Evolutionary conservation across 148 eudicot genomes (phyloP).

Genomic region (Vaccinium darrowii): DNA sequence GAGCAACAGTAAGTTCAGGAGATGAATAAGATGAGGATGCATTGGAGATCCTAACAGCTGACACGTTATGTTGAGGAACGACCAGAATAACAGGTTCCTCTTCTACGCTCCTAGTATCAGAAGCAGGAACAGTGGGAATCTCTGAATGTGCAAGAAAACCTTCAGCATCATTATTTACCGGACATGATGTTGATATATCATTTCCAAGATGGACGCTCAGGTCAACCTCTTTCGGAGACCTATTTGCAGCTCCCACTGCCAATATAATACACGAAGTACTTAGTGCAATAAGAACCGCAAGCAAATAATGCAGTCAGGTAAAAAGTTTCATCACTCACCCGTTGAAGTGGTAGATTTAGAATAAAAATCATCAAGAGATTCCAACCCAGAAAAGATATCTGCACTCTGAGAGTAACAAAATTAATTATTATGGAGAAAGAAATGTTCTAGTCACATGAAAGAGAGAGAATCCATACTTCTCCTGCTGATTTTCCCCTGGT

Average conservation of each 20-base stretch:
- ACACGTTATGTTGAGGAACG: constrained; percentile 25
- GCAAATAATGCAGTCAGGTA: background rate
- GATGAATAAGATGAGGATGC: background rate
- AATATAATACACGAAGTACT: background rate
- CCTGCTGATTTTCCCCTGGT: constrained; percentile 23
- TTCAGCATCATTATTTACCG: constrained; percentile 21
- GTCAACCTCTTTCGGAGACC: background rate
- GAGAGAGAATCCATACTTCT: constrained; percentile 32
- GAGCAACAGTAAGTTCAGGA: constrained; percentile 18
- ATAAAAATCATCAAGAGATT: constrained; percentile 31
- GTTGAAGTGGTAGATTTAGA: constrained; percentile 21
- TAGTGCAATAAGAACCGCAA: background rate
- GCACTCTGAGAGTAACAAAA: constrained; percentile 31
- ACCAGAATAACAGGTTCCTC: constrained; percentile 17
- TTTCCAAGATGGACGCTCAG: background rate
- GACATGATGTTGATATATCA: background rate
- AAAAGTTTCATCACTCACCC: constrained; percentile 25
- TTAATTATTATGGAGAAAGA: background rate
- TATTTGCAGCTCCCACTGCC: background rate
- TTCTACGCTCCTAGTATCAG: constrained; percentile 24
- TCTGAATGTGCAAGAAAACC: constrained; percentile 24
- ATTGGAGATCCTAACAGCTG: constrained; percentile 24
- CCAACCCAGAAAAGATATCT: constrained; percentile 34
- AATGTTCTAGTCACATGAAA: background rate
- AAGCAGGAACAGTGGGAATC: constrained; percentile 18